Conservation (phyloP, 2,329 filamentous ascomycete genomes). For the Zymoseptoria ardabiliae region DNA sequence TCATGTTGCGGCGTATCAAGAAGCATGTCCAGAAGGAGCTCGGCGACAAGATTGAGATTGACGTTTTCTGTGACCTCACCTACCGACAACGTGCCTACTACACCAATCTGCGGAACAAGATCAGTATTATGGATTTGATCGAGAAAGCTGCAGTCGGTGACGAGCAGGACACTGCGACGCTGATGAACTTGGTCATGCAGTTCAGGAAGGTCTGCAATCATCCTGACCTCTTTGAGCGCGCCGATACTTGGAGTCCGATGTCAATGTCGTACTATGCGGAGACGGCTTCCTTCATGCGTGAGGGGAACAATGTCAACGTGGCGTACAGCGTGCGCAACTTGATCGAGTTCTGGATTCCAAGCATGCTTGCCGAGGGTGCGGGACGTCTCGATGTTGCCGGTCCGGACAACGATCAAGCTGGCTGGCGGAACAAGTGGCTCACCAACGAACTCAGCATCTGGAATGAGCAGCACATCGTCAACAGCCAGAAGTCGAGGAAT, state of each 20-base stretch:
- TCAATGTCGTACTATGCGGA: slow-evolving; percentile 84
- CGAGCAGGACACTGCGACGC: slow-evolving; percentile 85
- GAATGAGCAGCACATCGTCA: slow-evolving; percentile 64
- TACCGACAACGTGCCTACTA: slow-evolving; percentile 95
- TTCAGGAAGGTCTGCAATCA: slow-evolving; percentile 99
- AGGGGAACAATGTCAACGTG: slow-evolving; percentile 71
- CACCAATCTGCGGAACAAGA: slow-evolving; percentile 85
- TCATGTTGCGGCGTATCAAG: slow-evolving; percentile 99
- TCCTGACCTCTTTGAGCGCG: slow-evolving; percentile 90
- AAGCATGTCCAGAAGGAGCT: slow-evolving; percentile 99
- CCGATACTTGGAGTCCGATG: slow-evolving; percentile 81
- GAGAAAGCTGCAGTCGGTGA: slow-evolving; percentile 94
- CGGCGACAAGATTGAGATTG: slow-evolving; percentile 95
- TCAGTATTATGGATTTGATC: slow-evolving; percentile 97
- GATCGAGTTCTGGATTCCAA: slow-evolving; percentile 78
- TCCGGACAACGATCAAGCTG: slow-evolving; percentile 63
- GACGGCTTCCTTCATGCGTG: slow-evolving; percentile 88
- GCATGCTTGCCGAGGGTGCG: slow-evolving; percentile 71
- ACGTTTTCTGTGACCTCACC: slow-evolving; percentile 93
- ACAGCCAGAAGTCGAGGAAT: slow-evolving; percentile 25
- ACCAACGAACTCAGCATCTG: slow-evolving; percentile 84
- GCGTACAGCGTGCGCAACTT: slow-evolving; percentile 80
- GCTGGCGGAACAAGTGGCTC: slow-evolving; percentile 72
- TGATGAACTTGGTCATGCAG: slow-evolving; percentile 99
- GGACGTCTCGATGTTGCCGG: slow-evolving; percentile 71